Evolutionary conservation across 305 asterid genomes (phyloP).

Genomic region (Rubia peregrina): DNA sequence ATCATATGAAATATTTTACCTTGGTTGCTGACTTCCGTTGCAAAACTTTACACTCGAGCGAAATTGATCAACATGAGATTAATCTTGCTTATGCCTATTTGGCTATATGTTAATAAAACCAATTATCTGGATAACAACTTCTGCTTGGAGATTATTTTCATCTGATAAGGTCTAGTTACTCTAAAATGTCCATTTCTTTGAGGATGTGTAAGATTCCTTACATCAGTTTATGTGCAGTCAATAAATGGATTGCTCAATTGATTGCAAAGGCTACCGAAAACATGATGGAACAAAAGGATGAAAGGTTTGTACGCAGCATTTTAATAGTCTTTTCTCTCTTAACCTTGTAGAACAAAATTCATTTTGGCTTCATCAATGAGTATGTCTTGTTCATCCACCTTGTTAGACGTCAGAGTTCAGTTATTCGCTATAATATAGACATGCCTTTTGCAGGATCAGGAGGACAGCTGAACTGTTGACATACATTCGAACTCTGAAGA

Average conservation of each 20-base stretch:
- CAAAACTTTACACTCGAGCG: not conserved
- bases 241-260: slow-evolving; percentile 93
- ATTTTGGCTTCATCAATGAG: not conserved
- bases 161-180: not conserved
- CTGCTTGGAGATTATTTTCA: not conserved
- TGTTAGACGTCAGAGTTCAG: not conserved
- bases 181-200: not conserved
- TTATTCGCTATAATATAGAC: not conserved
- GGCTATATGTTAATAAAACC: not conserved
- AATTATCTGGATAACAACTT: not conserved
- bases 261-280: slow-evolving; percentile 76
- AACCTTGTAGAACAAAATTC: not conserved
- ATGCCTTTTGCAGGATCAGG: slow-evolving; percentile 58
- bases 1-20: not conserved
- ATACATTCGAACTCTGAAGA: slow-evolving; percentile 79
- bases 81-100: not conserved
- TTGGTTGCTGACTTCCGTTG: not conserved
- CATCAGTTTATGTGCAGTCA: slow-evolving; percentile 40
- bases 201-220: not conserved
- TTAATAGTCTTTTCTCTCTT: not conserved
- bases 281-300: slow-evolving; percentile 98
- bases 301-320: slow-evolving; percentile 42
- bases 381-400: not conserved
- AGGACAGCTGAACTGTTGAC: slow-evolving; percentile 75
- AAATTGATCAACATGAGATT: not conserved